phyloP scores from a whole-genome alignment of 768 basidiomycete species.

The Leccinellum albellum region DNA sequence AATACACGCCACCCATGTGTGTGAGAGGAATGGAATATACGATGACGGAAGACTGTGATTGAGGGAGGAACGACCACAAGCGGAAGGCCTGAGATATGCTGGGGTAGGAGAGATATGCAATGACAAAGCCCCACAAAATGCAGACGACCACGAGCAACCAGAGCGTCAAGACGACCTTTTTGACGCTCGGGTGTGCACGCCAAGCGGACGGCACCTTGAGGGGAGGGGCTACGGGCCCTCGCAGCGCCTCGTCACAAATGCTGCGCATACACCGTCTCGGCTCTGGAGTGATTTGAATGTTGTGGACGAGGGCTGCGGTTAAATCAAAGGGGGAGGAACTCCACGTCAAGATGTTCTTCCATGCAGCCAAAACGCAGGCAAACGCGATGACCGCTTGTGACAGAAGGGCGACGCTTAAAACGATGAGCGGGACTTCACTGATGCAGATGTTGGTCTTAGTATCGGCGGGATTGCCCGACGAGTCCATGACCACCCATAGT shows the following conservation, averaged over 20 bases:
- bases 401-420: conserved; percentile 23
- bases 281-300: conserved; percentile 18
- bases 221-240: conserved; percentile 13
- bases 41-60: conserved; percentile 12
- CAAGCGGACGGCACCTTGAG: conserved; percentile 26
- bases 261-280: conserved; percentile 24
- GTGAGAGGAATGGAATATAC: conserved; percentile 22
- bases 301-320: conserved; percentile 31
- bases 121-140: conserved; percentile 19
- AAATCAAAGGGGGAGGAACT: conserved; percentile 31
- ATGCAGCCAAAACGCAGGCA: conserved; percentile 14
- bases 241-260: conserved; percentile 6
- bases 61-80: conserved; percentile 29
- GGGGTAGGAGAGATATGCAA: conserved; percentile 8
- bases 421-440: conserved; percentile 25
- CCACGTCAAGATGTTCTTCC: conserved; percentile 27
- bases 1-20: conserved; percentile 9
- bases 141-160: conserved; percentile 22
- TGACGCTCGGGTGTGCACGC: conserved; percentile 21
- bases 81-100: neutral
- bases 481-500: conserved; percentile 13
- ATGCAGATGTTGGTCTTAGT: conserved; percentile 16
- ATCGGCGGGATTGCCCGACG: conserved; percentile 8
- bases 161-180: conserved; percentile 20
- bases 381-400: conserved; percentile 27